Evolutionary conservation across 2,329 filamentous ascomycete species (phyloP).

Genomic region (Knufia petricola): DNA sequence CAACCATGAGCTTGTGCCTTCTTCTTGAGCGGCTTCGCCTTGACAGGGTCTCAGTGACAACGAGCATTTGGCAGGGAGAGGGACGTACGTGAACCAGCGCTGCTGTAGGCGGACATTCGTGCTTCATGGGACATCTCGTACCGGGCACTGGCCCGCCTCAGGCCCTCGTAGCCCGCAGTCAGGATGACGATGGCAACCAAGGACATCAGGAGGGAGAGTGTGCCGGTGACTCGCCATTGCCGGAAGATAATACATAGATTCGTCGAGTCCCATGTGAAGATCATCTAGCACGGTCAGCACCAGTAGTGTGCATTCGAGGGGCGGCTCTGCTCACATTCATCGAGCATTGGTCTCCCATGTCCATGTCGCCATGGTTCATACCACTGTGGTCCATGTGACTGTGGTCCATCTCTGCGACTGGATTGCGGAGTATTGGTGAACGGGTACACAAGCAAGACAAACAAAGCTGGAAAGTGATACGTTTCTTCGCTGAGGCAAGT

Average conservation of each 20-base stretch:
- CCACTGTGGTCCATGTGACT: conserved; percentile 46
- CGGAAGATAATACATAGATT: conserved; percentile 95
- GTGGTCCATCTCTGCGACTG: conserved; percentile 19
- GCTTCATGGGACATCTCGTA: conserved; percentile 56
- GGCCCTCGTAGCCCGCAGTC: conserved; percentile 83
- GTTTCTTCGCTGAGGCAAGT: neutral
- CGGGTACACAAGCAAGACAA: too few relatives aligned
- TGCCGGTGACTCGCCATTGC: conserved; percentile 75
- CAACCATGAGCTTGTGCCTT: conserved; percentile 58
- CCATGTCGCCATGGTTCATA: conserved; percentile 47
- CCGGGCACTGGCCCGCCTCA: conserved; percentile 64
- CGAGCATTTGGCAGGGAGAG: neutral
- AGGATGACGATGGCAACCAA: conserved; percentile 73
- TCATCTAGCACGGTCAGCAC: conserved; percentile 55
- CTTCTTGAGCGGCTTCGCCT: conserved; percentile 16
- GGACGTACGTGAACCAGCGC: conserved; percentile 19
- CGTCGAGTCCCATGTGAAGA: conserved; percentile 90
- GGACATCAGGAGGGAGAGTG: conserved; percentile 66
- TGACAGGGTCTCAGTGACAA: conserved; percentile 17
- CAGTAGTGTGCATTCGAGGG: neutral
- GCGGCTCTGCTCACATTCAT: conserved; percentile 64
- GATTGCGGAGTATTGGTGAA: too few relatives aligned
- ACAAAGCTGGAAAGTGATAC: too few relatives aligned
- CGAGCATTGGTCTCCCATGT: conserved; percentile 61
- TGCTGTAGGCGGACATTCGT: conserved; percentile 27